Evolutionary conservation across 164 flowering plant genomes (phyloP).

Genomic region (Berberis vulgaris): DNA sequence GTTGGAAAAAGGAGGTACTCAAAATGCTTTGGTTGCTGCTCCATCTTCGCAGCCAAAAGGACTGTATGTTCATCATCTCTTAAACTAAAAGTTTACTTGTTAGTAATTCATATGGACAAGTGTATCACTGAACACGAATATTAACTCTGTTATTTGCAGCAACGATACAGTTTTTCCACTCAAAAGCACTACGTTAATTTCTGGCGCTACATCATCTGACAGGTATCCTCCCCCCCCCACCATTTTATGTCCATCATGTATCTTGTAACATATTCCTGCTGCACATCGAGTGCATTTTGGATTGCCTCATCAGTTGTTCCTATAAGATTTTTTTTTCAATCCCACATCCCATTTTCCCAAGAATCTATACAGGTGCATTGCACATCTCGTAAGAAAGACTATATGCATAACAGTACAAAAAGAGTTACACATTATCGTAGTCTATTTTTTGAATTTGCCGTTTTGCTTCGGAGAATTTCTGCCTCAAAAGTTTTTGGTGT

Average conservation of each 20-base stretch:
- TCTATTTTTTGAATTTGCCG: no score
- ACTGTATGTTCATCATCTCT: slow-evolving; percentile 35
- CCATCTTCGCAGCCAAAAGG: slow-evolving; percentile 53
- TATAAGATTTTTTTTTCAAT: no score
- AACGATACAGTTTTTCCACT: slow-evolving; percentile 41
- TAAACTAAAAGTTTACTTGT: background rate
- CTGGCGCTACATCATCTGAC: slow-evolving; percentile 56
- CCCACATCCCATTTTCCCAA: no score
- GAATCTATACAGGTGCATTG: no score
- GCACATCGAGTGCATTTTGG: background rate
- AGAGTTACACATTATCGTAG: no score
- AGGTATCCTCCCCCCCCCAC: slow-evolving; percentile 34
- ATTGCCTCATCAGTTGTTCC: no score
- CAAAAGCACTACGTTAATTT: slow-evolving; percentile 39
- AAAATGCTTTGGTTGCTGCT: slow-evolving; percentile 62
- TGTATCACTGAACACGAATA: background rate
- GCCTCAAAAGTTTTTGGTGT: no score
- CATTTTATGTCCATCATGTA: background rate
- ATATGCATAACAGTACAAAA: no score
- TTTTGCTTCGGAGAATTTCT: no score
- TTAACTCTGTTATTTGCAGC: slow-evolving; percentile 20
- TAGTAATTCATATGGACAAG: background rate
- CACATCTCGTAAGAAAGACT: no score
- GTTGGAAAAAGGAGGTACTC: slow-evolving; percentile 34
- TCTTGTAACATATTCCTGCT: background rate